phyloP scores from a whole-genome alignment of 805 yeast genomes.

The Lachancea cidri region DNA sequence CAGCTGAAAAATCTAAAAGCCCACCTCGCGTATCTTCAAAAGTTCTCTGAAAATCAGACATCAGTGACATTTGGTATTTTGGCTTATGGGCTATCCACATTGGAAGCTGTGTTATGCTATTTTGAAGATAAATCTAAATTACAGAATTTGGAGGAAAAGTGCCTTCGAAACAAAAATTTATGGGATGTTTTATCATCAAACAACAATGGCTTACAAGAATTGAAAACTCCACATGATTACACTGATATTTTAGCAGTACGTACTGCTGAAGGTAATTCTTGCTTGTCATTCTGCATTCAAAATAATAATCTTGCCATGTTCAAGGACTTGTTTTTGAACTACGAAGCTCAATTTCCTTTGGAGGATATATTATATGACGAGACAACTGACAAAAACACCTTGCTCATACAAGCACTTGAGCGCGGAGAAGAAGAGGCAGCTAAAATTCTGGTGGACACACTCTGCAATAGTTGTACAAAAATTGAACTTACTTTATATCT shows the following conservation, averaged over 20 bases:
- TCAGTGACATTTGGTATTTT: conserved; percentile 50
- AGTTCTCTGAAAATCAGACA: conserved; percentile 44
- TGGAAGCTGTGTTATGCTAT: conserved; percentile 75
- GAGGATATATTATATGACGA: conserved; percentile 67
- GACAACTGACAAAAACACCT: conserved; percentile 47
- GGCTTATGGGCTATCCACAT: conserved; percentile 76
- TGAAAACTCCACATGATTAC: conserved; percentile 25
- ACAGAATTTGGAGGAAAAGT: conserved; percentile 36
- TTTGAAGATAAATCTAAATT: conserved; percentile 33
- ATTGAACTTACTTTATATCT: conserved; percentile 47
- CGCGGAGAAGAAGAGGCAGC: conserved; percentile 45
- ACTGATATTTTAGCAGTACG: conserved; percentile 34
- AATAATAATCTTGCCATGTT: conserved; percentile 44
- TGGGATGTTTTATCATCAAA: conserved; percentile 47
- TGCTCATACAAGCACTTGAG: conserved; percentile 59
- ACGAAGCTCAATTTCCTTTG: conserved; percentile 47
- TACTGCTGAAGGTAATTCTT: conserved; percentile 62
- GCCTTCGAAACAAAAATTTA: conserved; percentile 48
- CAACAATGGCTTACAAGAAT: conserved; percentile 17
- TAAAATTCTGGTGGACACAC: conserved; percentile 40
- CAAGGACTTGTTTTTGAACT: conserved; percentile 39
- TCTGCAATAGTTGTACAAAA: conserved; percentile 38
- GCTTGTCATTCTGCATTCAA: conserved; percentile 57
- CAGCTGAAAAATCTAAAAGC: conserved; percentile 52
- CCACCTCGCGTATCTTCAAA: conserved; percentile 61